Evolutionary conservation across 2,329 filamentous ascomycete species (phyloP).

Genomic region (Myriangium duriaei): DNA sequence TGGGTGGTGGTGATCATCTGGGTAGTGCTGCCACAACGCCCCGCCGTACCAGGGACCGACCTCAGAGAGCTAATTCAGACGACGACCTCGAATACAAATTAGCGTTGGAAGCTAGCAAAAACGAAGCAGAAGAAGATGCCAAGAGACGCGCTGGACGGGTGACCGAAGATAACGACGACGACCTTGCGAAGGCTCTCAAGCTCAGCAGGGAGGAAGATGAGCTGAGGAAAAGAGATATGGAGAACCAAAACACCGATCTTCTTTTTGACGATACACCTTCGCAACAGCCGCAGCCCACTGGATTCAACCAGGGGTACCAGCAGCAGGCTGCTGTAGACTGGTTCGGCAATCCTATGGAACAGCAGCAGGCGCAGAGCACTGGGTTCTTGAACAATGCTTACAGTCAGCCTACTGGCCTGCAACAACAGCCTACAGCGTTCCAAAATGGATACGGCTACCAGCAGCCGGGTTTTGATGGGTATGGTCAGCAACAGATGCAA

Average conservation of each 20-base stretch:
- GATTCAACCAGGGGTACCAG: constrained; percentile 94
- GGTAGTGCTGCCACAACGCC: constrained; percentile 24
- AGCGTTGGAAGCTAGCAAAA: constrained; percentile 88
- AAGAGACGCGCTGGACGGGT: constrained; percentile 49
- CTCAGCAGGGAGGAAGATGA: constrained; percentile 93
- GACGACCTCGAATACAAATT: constrained; percentile 76
- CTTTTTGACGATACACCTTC: constrained; percentile 74
- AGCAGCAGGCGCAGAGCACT: constrained; percentile 50
- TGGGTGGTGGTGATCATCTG: constrained; percentile 35
- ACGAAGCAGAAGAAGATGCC: constrained; percentile 82
- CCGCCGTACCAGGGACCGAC: constrained; percentile 32
- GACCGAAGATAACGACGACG: constrained; percentile 54
- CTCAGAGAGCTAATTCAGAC: constrained; percentile 48
- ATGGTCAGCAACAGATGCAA: constrained; percentile 23
- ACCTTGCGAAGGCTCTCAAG: constrained; percentile 87
- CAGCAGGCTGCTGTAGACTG: constrained; percentile 94
- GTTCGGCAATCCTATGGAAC: constrained; percentile 88
- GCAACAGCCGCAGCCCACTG: constrained; percentile 59
- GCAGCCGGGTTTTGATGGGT: constrained; percentile 52
- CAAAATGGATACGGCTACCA: constrained; percentile 60
- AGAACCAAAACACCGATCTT: constrained; percentile 70
- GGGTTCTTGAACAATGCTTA: constrained; percentile 57
- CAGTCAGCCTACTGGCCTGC: constrained; percentile 66
- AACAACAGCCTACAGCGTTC: constrained; percentile 49
- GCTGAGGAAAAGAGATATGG: constrained; percentile 68